Evolutionary conservation across 176 grass and related monocot species (phyloP), one percentile per base, ranked within the genome.

Genomic region (Bolboschoenus planiculmis): DNA sequence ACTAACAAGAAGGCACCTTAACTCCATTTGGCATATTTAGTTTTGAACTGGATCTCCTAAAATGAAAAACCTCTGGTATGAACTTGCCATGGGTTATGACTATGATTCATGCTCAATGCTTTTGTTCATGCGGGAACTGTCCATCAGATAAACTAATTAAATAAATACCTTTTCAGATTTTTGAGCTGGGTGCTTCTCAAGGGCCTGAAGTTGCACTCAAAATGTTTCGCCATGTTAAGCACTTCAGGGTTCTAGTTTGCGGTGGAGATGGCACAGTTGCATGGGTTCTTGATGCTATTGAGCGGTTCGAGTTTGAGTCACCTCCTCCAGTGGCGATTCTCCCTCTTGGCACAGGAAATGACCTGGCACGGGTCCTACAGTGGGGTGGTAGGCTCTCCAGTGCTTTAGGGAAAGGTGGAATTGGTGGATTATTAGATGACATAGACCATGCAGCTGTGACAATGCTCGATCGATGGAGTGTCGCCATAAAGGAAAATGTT

Each of bases 291-390:
- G 88, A 97, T 90, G 88, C 90, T 24, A 94, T 97, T 75, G 95
- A 94, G 73, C 88, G 70, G 75, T 85, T 91, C 39, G 94, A 97
- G 77, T 94, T 94, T 2, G 90, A 97, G 79, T 97, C 95, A 65
- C 90, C 95, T 82, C 95, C 90, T 15, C 92, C 95, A 66, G 95
- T 97, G n/a, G 85, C 95, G 14, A 94, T 97, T 86, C 90, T 97
- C 79, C 95, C 92, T 44, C 84, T 97, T 58, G 95, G 95, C 83
- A 97, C 92, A 59, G 92, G 95, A 71, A 97, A 97, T 83, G 92
- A 97, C 74, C 83, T 97, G 43, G 91, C 95, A 0, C 90, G 90
- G 27, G 88, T 94, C 62, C 82, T 92, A 81, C 85, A 85, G 34
- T 97, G 95, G 95, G 92, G 95, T 54, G 95, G 92, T 81, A 92